These are phyloP conservation scores for Linnemannia elongata DNA, from an alignment of 192 early-diverging fungal genomes.

Conservation along the genomic window DNA sequence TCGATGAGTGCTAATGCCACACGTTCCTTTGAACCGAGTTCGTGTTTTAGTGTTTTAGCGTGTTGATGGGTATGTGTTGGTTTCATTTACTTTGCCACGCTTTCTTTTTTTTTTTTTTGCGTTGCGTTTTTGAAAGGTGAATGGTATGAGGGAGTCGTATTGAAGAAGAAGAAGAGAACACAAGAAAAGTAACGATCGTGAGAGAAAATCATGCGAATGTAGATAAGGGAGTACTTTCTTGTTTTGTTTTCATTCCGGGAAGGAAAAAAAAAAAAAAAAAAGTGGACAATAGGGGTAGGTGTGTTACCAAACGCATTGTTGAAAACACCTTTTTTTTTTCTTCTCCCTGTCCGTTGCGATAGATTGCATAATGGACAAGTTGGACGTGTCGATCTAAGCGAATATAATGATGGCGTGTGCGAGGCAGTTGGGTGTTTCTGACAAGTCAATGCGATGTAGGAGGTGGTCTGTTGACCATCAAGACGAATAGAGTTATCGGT, in stretches of 20 bases:
- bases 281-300: not conserved
- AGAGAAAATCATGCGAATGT: not conserved
- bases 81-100: not conserved
- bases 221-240: not conserved
- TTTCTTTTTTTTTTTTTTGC: not conserved
- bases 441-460: no score
- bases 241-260: not conserved
- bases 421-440: no score
- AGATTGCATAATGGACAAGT: no score
- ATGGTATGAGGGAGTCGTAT: not conserved
- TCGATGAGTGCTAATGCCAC: not conserved
- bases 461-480: not conserved
- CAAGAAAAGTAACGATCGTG: not conserved
- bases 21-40: not conserved
- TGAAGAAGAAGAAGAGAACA: not conserved
- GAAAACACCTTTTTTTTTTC: no score
- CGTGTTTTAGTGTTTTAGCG: constrained; percentile 2
- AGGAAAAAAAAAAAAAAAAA: not conserved
- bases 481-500: not conserved
- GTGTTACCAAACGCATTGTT: not conserved
- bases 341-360: no score
- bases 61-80: not conserved
- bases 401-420: no score
- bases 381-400: no score
- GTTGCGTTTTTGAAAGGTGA: not conserved